A percentile compares a stretch with the other conserved stretches of the same genome.
Conservation (phyloP, 352 stramenopile species). For the Globisporangium alternatum region DNA sequence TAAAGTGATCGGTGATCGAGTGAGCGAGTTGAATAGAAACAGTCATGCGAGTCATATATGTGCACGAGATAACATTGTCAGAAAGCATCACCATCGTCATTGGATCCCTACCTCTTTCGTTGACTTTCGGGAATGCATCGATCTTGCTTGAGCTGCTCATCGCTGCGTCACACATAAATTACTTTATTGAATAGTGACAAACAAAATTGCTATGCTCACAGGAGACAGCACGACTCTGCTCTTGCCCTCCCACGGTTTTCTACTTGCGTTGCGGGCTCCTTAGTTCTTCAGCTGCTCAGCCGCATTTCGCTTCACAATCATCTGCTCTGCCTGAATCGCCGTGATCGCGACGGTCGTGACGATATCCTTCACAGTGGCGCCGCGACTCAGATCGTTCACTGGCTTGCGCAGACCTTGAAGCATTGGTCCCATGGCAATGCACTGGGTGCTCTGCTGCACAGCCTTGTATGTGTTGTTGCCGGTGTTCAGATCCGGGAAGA, state of each 20-base stretch:
- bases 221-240: not conserved
- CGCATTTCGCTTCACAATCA: constrained; percentile 29
- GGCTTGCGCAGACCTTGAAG: constrained; percentile 85
- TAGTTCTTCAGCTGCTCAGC: constrained; percentile 6
- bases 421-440: constrained; percentile 85
- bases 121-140: too few relatives aligned
- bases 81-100: not conserved
- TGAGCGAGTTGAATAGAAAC: constrained; percentile 1
- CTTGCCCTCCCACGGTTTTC: not conserved
- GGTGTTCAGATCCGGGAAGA: constrained; percentile 88
- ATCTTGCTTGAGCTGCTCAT: not conserved
- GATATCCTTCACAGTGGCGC: constrained; percentile 88
- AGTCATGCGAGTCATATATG: not conserved
- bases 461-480: constrained; percentile 91
- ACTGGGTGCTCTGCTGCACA: constrained; percentile 76
- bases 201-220: constrained; percentile 1
- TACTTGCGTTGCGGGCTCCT: not conserved
- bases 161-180: constrained; percentile 2
- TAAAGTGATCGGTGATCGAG: not conserved
- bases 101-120: not conserved
- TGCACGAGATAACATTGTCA: not conserved
- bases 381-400: constrained; percentile 88
- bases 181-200: not conserved
- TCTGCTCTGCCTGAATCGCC: constrained; percentile 80
- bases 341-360: constrained; percentile 89